Percentiles rank a stretch among this genome's conserved stretches.
phyloP scores from a whole-genome alignment of 192 early-diverging fungal genomes.

The Helicostylum pulchrum region DNA sequence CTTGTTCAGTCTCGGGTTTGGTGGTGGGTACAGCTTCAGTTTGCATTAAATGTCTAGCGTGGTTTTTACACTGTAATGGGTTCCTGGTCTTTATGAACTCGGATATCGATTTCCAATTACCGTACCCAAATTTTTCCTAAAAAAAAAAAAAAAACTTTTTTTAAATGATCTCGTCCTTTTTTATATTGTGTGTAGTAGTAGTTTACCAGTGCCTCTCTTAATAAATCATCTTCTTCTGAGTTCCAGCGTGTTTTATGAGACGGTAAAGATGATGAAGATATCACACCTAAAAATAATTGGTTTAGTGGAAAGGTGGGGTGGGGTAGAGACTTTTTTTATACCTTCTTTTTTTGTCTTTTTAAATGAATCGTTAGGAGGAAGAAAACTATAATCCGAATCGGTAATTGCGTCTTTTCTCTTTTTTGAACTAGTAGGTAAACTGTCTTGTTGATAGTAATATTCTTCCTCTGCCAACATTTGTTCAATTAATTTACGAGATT shows the following conservation, averaged over 20 bases:
- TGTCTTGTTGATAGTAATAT: constrained; percentile 49
- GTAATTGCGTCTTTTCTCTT: too few relatives aligned
- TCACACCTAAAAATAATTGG: too few relatives aligned
- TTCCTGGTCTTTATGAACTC: constrained; percentile 50
- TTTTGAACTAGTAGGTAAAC: constrained; percentile 3
- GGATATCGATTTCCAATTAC: constrained; percentile 56
- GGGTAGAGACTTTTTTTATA: too few relatives aligned
- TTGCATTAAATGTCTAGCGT: constrained; percentile 51
- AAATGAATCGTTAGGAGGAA: not conserved
- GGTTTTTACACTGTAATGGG: constrained; percentile 60
- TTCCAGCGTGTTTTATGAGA: constrained; percentile 60
- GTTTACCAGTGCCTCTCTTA: constrained; percentile 55
- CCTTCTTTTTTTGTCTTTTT: constrained; percentile 6
- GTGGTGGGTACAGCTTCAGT: not conserved
- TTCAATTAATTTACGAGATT: constrained; percentile 53
- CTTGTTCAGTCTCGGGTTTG: not conserved
- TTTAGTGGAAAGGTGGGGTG: too few relatives aligned
- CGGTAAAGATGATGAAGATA: constrained; percentile 44
- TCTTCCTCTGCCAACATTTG: constrained; percentile 63
- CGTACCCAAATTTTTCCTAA: constrained; percentile 48
- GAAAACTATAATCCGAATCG: too few relatives aligned
- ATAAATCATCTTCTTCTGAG: constrained; percentile 49
- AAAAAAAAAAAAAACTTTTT: not conserved
- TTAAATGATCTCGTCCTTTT: not conserved
- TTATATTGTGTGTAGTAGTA: not conserved